Evolutionary conservation across 495 filamentous ascomycete genomes (phyloP), one percentile per base, ranked within the genome.

Genomic region (Daldinia vernicosa): DNA sequence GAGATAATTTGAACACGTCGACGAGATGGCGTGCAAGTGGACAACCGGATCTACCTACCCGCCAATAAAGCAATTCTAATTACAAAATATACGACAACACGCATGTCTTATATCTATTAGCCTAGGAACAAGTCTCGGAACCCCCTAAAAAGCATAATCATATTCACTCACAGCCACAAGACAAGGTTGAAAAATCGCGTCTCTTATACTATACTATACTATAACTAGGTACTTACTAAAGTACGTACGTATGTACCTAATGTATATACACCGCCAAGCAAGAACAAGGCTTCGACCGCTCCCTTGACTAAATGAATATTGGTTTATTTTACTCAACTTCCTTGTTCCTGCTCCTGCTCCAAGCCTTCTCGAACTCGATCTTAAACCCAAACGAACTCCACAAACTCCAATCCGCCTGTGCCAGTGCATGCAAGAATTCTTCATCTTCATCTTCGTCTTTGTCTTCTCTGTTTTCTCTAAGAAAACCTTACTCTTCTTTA

Each of bases 361-460:
- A 26, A 22, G 26, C 1, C 12, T 6, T 27, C 27, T 30, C 15
- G 5, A n/a, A n/a, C 4, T 22, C 26, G 27, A 53, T 30, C 19
- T 47, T 24, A 12, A 15, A 27, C 14, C 24, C 9, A 15, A 53
- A 28, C n/a, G 30, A 63, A 68, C 65, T 60, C 70, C 70, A 40
- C 47, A 52, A 72, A 72, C 65, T 69, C 70, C 50, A 53, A 14
- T 26, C 26, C 24, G 12, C 24, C 50, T 6, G 26, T n/a, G 27
- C 17, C 43, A 9, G 43, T 24, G 26, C 50, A 53, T 53, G 26
- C 30, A 57, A 57, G 43, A 47, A 47, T 47, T 47, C 55, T 40
- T 33, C 19, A 9, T 27, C n/a, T 33, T 69, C 62, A 57, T 70
- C 70, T 62, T 40, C 30, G 32, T 56, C 70, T 62, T 40, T 24